phyloP scores from a whole-genome alignment of 2,329 filamentous ascomycete genomes.

The Ascochyta clinopodiicola region DNA sequence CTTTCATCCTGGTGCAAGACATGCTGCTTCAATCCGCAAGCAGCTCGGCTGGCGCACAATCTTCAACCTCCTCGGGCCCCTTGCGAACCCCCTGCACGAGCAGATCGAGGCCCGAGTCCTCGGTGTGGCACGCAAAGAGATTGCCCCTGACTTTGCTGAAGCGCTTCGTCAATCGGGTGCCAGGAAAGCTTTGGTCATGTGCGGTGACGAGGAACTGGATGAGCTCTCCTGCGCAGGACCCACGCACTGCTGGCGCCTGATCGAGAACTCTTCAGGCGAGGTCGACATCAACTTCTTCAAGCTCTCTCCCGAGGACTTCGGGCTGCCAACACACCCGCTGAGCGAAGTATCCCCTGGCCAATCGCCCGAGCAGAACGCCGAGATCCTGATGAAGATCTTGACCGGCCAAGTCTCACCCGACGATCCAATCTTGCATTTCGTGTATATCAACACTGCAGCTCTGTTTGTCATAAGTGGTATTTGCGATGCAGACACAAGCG shows the following conservation, averaged over 20 bases:
- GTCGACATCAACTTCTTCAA: slow-evolving; percentile 77
- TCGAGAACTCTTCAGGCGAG: slow-evolving; percentile 54
- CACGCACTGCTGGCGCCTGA: slow-evolving; percentile 87
- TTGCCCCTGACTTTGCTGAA: slow-evolving; percentile 88
- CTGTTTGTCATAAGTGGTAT: slow-evolving; percentile 85
- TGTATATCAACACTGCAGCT: slow-evolving; percentile 91
- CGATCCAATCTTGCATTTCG: slow-evolving; percentile 89
- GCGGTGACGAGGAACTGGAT: slow-evolving; percentile 92
- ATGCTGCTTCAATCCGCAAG: slow-evolving; percentile 83
- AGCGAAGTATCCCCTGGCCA: slow-evolving; percentile 82
- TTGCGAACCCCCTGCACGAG: slow-evolving; percentile 85
- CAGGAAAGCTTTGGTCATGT: slow-evolving; percentile 87
- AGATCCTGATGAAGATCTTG: slow-evolving; percentile 79
- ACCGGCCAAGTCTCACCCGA: slow-evolving; percentile 74
- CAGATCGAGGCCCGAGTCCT: slow-evolving; percentile 86
- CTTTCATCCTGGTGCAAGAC: slow-evolving; percentile 94
- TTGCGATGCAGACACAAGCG: slow-evolving; percentile 80
- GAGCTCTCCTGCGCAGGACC: slow-evolving; percentile 91
- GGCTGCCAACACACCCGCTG: slow-evolving; percentile 76
- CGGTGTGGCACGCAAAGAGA: slow-evolving; percentile 86
- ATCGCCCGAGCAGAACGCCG: slow-evolving; percentile 84
- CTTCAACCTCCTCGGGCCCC: slow-evolving; percentile 93
- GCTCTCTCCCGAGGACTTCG: slow-evolving; percentile 85
- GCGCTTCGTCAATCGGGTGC: slow-evolving; percentile 78
- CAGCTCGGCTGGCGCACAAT: slow-evolving; percentile 94